phyloP scores from a whole-genome alignment of 129 eudicot species.

The Ambrosia trifida region DNA sequence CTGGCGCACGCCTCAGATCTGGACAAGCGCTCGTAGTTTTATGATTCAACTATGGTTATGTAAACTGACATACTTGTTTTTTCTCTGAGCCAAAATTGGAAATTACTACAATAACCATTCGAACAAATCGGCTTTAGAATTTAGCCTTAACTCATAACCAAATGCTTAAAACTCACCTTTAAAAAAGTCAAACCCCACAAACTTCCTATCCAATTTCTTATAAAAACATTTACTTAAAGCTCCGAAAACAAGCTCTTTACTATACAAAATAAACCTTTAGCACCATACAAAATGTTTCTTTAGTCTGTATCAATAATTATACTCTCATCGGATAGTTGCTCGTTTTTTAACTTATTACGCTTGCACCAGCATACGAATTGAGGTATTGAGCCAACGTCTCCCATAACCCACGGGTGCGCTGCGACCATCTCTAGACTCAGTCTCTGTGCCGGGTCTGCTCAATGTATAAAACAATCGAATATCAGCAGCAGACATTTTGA shows the following conservation, averaged over 20 bases:
- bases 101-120: too few relatives aligned
- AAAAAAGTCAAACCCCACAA: conserved; percentile 13
- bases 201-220: too few relatives aligned
- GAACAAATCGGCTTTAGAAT: too few relatives aligned
- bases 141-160: background rate
- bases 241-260: conserved; percentile 28
- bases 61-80: too few relatives aligned
- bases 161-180: background rate
- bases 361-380: conserved; percentile 71
- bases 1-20: too few relatives aligned
- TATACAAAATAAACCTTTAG: conserved; percentile 33
- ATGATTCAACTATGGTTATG: too few relatives aligned
- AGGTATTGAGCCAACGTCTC: conserved; percentile 66
- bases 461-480: background rate
- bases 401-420: conserved; percentile 69
- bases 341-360: conserved; percentile 35
- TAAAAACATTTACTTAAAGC: conserved; percentile 17
- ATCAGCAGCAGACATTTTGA: conserved; percentile 1
- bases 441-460: conserved; percentile 59
- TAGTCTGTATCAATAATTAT: conserved; percentile 33
- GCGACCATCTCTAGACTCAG: conserved; percentile 60
- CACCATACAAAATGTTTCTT: conserved; percentile 17
- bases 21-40: too few relatives aligned
- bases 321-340: conserved; percentile 31
- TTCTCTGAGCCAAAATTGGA: too few relatives aligned